phyloP scores from a whole-genome alignment of 441 rosid genomes.

The Theobroma grandiflorum region DNA sequence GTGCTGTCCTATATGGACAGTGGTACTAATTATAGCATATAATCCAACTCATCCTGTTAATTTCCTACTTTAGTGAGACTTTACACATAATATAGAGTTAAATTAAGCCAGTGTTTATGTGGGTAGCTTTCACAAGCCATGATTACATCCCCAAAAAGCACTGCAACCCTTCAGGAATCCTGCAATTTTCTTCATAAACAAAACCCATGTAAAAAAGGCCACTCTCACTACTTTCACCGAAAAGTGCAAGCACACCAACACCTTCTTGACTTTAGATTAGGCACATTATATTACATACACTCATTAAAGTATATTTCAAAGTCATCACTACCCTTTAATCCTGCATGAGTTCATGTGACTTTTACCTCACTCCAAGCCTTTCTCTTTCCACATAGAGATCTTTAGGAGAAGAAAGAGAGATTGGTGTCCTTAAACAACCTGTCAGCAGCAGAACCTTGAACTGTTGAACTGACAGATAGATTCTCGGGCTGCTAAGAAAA shows the following conservation, averaged over 20 bases:
- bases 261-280: conserved; percentile 66
- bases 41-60: conserved; percentile 45
- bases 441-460: conserved; percentile 25
- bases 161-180: conserved; percentile 69
- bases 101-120: conserved; percentile 38
- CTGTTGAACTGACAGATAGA: conserved; percentile 29
- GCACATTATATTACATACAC: conserved; percentile 45
- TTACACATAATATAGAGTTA: conserved; percentile 38
- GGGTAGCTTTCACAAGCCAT: conserved; percentile 53
- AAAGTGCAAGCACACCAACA: conserved; percentile 67
- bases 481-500: conserved; percentile 22
- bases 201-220: conserved; percentile 36
- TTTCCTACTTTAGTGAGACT: conserved; percentile 34
- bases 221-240: conserved; percentile 71
- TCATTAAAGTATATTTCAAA: conserved; percentile 41
- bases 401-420: conserved; percentile 18
- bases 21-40: conserved; percentile 39
- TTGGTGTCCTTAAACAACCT: conserved; percentile 23
- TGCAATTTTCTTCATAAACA: conserved; percentile 46
- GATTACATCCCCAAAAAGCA: conserved; percentile 77
- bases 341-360: conserved; percentile 58
- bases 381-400: conserved; percentile 31
- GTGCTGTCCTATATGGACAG: conserved; percentile 18
- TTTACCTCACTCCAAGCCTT: conserved; percentile 41
- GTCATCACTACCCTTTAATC: conserved; percentile 48